Evolutionary conservation across 23 red algal genomes (phyloP), one percentile per base, ranked within the genome.

Genomic region (Cyanidium caldarium): DNA sequence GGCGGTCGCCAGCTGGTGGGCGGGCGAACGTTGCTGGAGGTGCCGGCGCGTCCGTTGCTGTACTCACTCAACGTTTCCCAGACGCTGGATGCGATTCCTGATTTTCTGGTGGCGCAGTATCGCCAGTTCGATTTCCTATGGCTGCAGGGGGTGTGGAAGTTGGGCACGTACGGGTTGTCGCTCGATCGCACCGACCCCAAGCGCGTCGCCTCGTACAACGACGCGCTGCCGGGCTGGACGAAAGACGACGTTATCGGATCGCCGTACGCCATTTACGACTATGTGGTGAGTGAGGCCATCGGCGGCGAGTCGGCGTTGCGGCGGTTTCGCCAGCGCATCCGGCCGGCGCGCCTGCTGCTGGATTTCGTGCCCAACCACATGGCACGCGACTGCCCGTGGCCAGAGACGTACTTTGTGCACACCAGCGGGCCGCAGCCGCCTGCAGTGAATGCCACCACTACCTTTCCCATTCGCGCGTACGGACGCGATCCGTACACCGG

Each of bases 361-460:
- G 77, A 81, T 31, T 73, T 81, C 45, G 77, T 81, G 12, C 77
- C 77, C 42, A 81, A 81, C 19, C 61, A 69, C 45, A 78, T 68
- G 70, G 70, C 70, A 5, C 51, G 10, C 31, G 51, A 61, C 23
- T 61, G 51, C 23, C 51, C 51, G 10, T 61, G 51, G 51, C 51
- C 51, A 28, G 51, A 61, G 31, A 10, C 10, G 10, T 61, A 28
- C 21, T 61, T 61, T 61, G n/a, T 61, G 5, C 51, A 61, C 21
- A 44, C 12, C 40, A 5, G 51, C 10, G 51, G n/a, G 5, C 7
- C 7, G 31, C 3, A 16, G 13, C 13, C 21, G 19, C 51, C 51
- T 28, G 10, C 10, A 28, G 51, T 21, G 10, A 28, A 16, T 5
- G 23, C 19, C 7, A 28, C 10, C 13, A 28, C 23, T 28, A 21